Evolutionary conservation across 768 basidiomycete genomes (phyloP), one percentile per base, ranked within the genome.

Genomic region (Rubroboletus pulcherrimus): DNA sequence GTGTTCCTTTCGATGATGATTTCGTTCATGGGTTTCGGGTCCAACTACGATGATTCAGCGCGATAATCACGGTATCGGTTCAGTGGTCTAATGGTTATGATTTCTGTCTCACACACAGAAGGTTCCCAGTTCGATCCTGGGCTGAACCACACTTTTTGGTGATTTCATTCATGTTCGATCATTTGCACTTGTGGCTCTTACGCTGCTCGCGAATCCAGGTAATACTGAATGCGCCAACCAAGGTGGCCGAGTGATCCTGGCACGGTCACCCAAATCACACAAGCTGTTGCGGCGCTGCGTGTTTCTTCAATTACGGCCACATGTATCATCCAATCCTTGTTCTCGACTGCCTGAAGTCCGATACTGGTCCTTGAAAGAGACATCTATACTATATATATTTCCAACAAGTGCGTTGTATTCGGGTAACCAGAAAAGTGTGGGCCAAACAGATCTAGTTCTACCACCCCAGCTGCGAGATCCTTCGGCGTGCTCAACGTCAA

Each of bases 61-160:
- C 21, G 3, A 4, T 5, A 1, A 4, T 1, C 0, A 0, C 0
- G 5, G 7, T 15, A 5, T 7, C 15, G 64, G 74, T 75, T 75
- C 74, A 74, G 60, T 75, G 74, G 74, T 75, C 74, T 75, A 75
- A 74, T 76, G 74, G 74, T 75, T 76, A 75, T 75, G 74, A 75
- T 75, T 75, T 75, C 75, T 76, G 74, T 76, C 74, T 75, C 73
- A 76, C 73, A 73, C 75, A 76, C 75, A 76, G 74, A 75, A 76
- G 74, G 74, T 75, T 75, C 74, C 73, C 73, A 74, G 74, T 75
- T 75, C 74, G 74, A 75, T 74, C 75, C 74, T 74, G 73, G 73
- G 74, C 60, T 75, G 75, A 75, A 62, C 68, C 74, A 65, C 39
- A 38, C 17, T 61, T 60, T 61, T 58, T 54, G 15, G 3, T 11